These are phyloP conservation scores for Colletotrichum sp. DNA, from an alignment of 2,329 filamentous ascomycete species.

Conservation along the genomic window DNA sequence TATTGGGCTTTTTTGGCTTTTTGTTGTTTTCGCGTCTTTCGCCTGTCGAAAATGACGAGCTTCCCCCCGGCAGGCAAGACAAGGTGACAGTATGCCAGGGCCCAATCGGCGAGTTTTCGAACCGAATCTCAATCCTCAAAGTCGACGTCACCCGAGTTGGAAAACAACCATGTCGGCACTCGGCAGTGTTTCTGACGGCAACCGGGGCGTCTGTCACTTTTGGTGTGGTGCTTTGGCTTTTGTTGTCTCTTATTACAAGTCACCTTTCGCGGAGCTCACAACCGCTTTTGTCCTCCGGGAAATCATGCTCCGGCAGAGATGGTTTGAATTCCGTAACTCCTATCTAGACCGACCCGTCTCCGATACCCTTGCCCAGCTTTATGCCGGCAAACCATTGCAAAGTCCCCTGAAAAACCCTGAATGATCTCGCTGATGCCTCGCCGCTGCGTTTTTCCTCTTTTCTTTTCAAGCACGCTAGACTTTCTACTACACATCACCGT, in stretches of 20 bases:
- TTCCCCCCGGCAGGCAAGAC: neutral
- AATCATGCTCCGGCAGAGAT: neutral
- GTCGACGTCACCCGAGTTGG: neutral
- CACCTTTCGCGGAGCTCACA: neutral
- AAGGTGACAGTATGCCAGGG: neutral
- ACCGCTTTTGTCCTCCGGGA: neutral
- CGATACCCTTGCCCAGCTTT: neutral
- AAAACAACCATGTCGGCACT: neutral
- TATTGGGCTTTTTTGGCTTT: neutral
- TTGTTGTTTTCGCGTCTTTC: neutral
- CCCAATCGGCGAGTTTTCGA: neutral
- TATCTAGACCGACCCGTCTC: slow-evolving; percentile 17
- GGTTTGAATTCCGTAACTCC: slow-evolving; percentile 18
- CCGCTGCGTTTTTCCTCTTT: neutral
- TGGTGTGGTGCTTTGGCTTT: neutral
- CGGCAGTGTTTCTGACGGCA: neutral
- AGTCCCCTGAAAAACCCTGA: neutral
- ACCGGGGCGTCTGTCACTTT: neutral
- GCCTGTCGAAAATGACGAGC: neutral
- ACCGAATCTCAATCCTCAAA: neutral
- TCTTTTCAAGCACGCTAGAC: neutral
- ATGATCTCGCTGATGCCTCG: slow-evolving; percentile 11
- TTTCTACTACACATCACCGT: neutral
- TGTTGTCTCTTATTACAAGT: neutral
- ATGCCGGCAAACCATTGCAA: slow-evolving; percentile 16